Evolutionary conservation across 306 rosid genomes (phyloP).

Genomic region (Begonia loranthoides): DNA sequence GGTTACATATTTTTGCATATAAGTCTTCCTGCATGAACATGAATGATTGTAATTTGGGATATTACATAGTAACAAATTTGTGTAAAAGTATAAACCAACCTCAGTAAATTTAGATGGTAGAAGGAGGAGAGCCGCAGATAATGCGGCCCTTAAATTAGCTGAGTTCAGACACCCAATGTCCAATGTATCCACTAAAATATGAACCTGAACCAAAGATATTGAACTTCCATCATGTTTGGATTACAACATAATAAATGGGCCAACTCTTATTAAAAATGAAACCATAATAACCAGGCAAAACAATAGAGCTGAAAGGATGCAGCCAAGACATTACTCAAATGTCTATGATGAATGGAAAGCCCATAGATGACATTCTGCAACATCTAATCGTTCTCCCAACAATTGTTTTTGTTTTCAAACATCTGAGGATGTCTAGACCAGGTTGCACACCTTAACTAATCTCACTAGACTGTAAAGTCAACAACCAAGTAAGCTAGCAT

Average conservation of each 20-base stretch:
- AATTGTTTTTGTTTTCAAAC: no score
- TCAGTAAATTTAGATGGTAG: constrained; percentile 70
- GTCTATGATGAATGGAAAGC: no score
- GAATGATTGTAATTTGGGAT: constrained; percentile 8
- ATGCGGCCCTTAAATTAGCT: constrained; percentile 70
- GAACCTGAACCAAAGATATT: constrained; percentile 37
- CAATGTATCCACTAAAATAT: constrained; percentile 50
- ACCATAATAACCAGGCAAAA: no score
- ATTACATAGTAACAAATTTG: constrained; percentile 13
- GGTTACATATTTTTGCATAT: constrained; percentile 85
- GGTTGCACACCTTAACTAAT: no score
- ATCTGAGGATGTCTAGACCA: no score
- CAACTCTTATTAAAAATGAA: not conserved
- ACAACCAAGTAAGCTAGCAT: no score
- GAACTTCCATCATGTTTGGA: constrained; percentile 1
- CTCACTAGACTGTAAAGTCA: no score
- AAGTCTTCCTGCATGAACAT: constrained; percentile 57
- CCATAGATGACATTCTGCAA: no score
- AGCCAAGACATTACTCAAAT: no score
- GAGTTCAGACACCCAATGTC: constrained; percentile 37
- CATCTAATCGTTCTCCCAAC: no score
- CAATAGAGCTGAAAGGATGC: no score
- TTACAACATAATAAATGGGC: not conserved
- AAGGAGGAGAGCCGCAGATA: constrained; percentile 80
- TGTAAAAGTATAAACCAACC: constrained; percentile 36